These are phyloP conservation scores for Termitomyces eurrhizus DNA, from an alignment of 768 basidiomycete genomes.

Conservation along the genomic window DNA sequence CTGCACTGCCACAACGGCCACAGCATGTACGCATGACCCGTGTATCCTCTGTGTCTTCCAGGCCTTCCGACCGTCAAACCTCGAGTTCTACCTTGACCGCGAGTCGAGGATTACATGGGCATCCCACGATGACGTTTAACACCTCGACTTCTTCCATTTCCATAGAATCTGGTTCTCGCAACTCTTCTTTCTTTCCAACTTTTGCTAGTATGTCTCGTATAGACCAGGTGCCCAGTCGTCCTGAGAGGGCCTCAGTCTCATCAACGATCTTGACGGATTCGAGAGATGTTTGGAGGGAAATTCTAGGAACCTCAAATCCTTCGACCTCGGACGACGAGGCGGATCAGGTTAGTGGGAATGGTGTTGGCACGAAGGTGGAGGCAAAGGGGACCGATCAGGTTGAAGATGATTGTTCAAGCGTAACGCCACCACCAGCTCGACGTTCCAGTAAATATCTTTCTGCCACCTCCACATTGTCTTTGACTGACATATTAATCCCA, in stretches of 20 bases:
- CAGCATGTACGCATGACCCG: constrained; percentile 9
- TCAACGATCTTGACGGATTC: background rate
- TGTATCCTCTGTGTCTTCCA: constrained; percentile 10
- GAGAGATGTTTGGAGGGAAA: background rate
- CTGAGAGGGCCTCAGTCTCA: constrained; percentile 8
- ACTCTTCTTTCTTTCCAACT: constrained; percentile 31
- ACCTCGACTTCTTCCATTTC: constrained; percentile 11
- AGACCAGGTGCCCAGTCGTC: constrained; percentile 9
- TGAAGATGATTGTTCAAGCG: background rate
- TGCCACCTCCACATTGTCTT: background rate
- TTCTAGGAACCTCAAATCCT: background rate
- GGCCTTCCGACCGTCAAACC: constrained; percentile 18
- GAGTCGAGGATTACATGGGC: constrained; percentile 15
- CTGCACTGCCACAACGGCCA: constrained; percentile 15
- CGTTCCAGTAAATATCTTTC: background rate
- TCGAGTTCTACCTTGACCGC: constrained; percentile 17
- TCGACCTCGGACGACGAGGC: background rate
- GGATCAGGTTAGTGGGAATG: background rate
- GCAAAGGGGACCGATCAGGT: background rate
- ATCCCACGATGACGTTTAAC: constrained; percentile 12
- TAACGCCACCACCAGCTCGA: background rate
- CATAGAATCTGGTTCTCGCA: constrained; percentile 20
- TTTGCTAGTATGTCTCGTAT: constrained; percentile 23
- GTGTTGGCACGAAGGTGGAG: background rate
- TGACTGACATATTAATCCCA: background rate